These are phyloP conservation scores for Alternaria solani DNA, from an alignment of 2,329 filamentous ascomycete species.

Conservation along the genomic window DNA sequence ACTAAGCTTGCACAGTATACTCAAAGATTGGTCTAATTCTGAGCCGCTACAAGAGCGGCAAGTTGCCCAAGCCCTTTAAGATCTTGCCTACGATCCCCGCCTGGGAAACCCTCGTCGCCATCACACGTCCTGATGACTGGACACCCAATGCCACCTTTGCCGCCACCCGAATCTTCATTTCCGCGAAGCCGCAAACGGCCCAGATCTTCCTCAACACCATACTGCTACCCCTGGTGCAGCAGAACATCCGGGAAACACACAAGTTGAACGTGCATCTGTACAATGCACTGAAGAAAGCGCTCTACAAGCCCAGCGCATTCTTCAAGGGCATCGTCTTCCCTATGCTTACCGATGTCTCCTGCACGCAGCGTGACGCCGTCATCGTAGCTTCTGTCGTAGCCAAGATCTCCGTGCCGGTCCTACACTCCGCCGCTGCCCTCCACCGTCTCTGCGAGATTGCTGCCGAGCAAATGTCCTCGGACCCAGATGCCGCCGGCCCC, in stretches of 20 bases:
- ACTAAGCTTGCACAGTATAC: slow-evolving; percentile 66
- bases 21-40: slow-evolving; percentile 90
- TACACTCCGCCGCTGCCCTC: slow-evolving; percentile 90
- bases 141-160: slow-evolving; percentile 85
- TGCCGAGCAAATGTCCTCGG: slow-evolving; percentile 83
- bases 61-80: slow-evolving; percentile 96
- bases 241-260: slow-evolving; percentile 92
- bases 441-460: slow-evolving; percentile 94
- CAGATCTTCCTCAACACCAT: slow-evolving; percentile 88
- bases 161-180: slow-evolving; percentile 91
- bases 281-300: slow-evolving; percentile 87
- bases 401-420: slow-evolving; percentile 84
- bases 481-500: slow-evolving; percentile 86
- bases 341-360: slow-evolving; percentile 82
- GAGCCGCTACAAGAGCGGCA: slow-evolving; percentile 93
- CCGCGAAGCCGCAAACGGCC: slow-evolving; percentile 78
- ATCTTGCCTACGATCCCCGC: slow-evolving; percentile 90
- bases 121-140: slow-evolving; percentile 82
- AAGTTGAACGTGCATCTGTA: slow-evolving; percentile 97
- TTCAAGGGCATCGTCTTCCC: slow-evolving; percentile 98
- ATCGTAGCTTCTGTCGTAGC: slow-evolving; percentile 89
- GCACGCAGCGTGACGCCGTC: slow-evolving; percentile 88
- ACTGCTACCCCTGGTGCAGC: slow-evolving; percentile 86
- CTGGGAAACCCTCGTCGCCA: slow-evolving; percentile 86
- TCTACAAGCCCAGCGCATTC: slow-evolving; percentile 94